Conservation (phyloP, 768 basidiomycete species). For the Boletus sp. region DNA sequence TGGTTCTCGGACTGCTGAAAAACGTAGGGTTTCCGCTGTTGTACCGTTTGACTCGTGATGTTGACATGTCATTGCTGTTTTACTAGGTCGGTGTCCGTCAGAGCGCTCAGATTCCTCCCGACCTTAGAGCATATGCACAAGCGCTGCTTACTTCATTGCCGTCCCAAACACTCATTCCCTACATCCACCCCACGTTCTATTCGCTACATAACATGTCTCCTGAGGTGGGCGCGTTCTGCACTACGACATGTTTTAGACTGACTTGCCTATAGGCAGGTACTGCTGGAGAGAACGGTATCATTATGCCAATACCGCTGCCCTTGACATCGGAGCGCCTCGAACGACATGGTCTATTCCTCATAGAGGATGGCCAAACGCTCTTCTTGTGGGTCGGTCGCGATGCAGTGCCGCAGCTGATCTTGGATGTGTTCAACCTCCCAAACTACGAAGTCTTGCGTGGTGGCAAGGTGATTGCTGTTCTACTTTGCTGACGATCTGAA, state of each 20-base stretch:
- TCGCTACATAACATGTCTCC: conserved; percentile 95
- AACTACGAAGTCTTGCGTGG: conserved; percentile 87
- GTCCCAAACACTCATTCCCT: conserved; percentile 87
- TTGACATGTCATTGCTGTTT: conserved; percentile 1
- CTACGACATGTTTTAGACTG: neutral
- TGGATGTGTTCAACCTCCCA: conserved; percentile 92
- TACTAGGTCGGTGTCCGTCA: conserved; percentile 87
- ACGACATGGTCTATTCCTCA: conserved; percentile 92
- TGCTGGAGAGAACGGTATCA: conserved; percentile 83
- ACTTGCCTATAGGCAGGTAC: conserved; percentile 70
- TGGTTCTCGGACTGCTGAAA: conserved; percentile 89
- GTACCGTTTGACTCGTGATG: neutral
- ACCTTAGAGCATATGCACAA: conserved; percentile 94
- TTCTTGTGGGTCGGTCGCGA: conserved; percentile 99
- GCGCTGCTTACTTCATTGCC: conserved; percentile 88
- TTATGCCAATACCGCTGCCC: conserved; percentile 85
- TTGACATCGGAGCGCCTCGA: conserved; percentile 94
- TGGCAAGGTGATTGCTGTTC: conserved; percentile 67
- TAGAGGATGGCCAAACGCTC: conserved; percentile 96
- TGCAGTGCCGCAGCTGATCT: conserved; percentile 90
- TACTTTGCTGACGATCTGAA: neutral
- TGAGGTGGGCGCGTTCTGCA: conserved; percentile 53
- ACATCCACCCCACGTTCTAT: conserved; percentile 94
- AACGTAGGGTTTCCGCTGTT: conserved; percentile 57
- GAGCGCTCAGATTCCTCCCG: conserved; percentile 95